phyloP scores from a whole-genome alignment of 2,329 filamentous ascomycete genomes.

The Acrocalymma vagum region DNA sequence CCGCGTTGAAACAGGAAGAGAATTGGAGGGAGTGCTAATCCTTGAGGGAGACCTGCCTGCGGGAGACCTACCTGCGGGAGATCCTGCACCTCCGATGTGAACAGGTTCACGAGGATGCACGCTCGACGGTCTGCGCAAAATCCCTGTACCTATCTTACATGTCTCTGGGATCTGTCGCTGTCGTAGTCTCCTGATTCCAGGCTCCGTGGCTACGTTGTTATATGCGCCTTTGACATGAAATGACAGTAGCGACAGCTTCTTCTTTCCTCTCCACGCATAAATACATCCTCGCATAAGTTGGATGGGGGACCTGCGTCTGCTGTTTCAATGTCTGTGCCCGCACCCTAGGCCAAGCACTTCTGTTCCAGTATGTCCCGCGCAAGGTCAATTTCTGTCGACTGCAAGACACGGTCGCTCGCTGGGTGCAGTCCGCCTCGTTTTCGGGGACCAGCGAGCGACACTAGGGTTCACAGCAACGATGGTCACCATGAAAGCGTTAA shows the following conservation, averaged over 20 bases:
- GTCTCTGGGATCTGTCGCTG: conserved; percentile 32
- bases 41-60: too few species aligned
- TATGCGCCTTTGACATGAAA: conserved; percentile 54
- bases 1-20: too few species aligned
- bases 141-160: conserved; percentile 28
- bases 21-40: conserved; percentile 14
- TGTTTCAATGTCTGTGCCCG: too few species aligned
- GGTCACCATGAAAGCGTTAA: too few species aligned
- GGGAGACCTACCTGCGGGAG: conserved; percentile 14
- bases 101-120: conserved; percentile 20
- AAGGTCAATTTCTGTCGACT: too few species aligned
- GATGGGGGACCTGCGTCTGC: too few species aligned
- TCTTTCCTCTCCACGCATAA: conserved; percentile 24
- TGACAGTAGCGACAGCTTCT: conserved; percentile 45
- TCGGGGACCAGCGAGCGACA: too few species aligned
- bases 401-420: too few species aligned
- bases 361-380: too few species aligned
- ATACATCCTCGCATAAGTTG: conserved; percentile 18
- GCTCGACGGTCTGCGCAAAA: conserved; percentile 31
- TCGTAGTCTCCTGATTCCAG: conserved; percentile 43
- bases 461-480: too few species aligned
- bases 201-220: conserved; percentile 49
- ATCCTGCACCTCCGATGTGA: conserved; percentile 1
- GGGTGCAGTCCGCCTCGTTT: too few species aligned
- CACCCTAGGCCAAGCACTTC: too few species aligned